These are phyloP conservation scores for Dipodascus geniculatus DNA, from an alignment of 805 yeast species.

Conservation along the genomic window DNA sequence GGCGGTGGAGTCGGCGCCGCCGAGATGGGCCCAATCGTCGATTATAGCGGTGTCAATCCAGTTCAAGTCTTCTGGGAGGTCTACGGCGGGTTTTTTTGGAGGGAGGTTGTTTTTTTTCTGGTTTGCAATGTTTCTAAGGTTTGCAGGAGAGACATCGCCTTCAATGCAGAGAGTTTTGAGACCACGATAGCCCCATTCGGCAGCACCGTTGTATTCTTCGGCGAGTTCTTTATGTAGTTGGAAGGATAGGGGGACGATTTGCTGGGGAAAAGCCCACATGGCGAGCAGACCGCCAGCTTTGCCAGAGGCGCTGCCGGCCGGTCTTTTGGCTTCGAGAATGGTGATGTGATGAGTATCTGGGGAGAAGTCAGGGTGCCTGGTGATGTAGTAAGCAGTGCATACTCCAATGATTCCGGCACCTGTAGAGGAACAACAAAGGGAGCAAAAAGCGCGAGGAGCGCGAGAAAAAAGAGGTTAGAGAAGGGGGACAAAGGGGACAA, in stretches of 20 bases:
- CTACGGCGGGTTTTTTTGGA: constrained; percentile 2
- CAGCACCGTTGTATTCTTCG: constrained; percentile 66
- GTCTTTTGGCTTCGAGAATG: constrained; percentile 75
- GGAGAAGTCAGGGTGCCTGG: constrained; percentile 71
- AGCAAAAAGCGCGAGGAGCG: too few relatives aligned
- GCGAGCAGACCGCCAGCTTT: constrained; percentile 96
- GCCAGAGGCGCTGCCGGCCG: constrained; percentile 96
- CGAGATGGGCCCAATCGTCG: constrained; percentile 64
- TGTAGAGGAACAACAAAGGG: constrained; percentile 15
- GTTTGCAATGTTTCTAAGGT: neutral
- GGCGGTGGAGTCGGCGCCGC: constrained; percentile 81
- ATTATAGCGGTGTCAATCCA: constrained; percentile 64
- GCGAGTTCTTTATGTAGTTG: constrained; percentile 75
- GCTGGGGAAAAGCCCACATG: constrained; percentile 94
- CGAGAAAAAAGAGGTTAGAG: neutral
- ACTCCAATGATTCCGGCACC: constrained; percentile 93
- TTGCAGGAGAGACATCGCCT: constrained; percentile 45
- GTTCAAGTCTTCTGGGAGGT: constrained; percentile 49
- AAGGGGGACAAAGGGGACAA: neutral
- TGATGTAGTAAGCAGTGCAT: constrained; percentile 81
- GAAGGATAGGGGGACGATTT: constrained; percentile 81
- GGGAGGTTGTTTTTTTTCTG: neutral
- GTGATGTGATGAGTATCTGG: constrained; percentile 68
- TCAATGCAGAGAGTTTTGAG: constrained; percentile 78
- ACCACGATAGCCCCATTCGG: constrained; percentile 87